phyloP scores from a whole-genome alignment of 768 basidiomycete species.

The Boletus barrowsii region DNA sequence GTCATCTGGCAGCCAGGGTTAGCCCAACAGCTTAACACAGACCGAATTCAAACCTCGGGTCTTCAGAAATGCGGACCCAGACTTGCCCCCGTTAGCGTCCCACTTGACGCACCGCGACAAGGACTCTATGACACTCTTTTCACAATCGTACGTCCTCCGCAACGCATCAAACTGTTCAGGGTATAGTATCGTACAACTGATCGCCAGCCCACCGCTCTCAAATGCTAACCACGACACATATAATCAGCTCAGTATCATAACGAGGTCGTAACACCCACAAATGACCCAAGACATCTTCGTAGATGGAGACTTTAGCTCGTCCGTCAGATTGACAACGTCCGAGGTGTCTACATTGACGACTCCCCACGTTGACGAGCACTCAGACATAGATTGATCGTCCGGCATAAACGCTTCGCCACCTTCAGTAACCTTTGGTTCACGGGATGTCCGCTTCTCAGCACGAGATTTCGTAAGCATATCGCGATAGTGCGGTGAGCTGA shows the following conservation, averaged over 20 bases:
- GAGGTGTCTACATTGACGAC: constrained; percentile 78
- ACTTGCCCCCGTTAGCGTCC: constrained; percentile 94
- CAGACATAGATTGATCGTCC: constrained; percentile 77
- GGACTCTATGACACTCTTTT: constrained; percentile 91
- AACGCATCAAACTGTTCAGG: constrained; percentile 97
- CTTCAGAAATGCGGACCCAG: constrained; percentile 94
- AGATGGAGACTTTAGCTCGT: constrained; percentile 71
- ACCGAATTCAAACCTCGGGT: constrained; percentile 64
- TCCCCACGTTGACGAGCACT: constrained; percentile 89
- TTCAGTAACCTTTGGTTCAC: constrained; percentile 55
- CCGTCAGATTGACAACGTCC: constrained; percentile 67
- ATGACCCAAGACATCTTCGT: constrained; percentile 81
- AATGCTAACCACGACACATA: constrained; percentile 53
- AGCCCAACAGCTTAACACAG: not conserved
- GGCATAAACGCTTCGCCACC: constrained; percentile 89
- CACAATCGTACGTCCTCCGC: constrained; percentile 89
- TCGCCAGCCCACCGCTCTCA: constrained; percentile 84
- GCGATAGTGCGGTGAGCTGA: constrained; percentile 76
- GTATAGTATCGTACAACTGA: constrained; percentile 92
- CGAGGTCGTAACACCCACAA: constrained; percentile 44
- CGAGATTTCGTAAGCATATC: constrained; percentile 77
- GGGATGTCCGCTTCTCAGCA: constrained; percentile 68
- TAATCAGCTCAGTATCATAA: constrained; percentile 3
- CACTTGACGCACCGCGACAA: constrained; percentile 93
- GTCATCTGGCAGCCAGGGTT: constrained; percentile 59